Base-by-base conservation (phyloP, 345 rosid genomes). In the Firmiana major region DNA sequence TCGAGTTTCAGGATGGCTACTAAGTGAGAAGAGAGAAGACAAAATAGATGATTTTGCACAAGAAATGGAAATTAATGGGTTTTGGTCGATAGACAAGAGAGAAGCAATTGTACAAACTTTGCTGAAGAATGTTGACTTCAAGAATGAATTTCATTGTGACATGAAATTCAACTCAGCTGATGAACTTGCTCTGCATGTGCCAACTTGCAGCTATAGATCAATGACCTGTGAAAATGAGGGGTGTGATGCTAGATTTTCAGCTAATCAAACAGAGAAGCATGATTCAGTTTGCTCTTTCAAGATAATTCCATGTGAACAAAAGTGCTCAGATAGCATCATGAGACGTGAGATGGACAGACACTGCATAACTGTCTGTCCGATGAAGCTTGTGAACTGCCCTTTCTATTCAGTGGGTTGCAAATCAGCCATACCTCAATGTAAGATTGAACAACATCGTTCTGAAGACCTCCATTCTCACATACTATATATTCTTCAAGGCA, bases 261-360 rank as follows among this genome's bases (percentile, higher is more conserved):
- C 88, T 0, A 87, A 76, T 10, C 89, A 90, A 65, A 5, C 79
- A 86, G 94, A 90, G 84, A 85, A 88, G 57, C 98, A 96, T 36
- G 97, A 92, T 78, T 81, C 83, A 6, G 62, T 73, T 77, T 96
- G 99, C 70, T 92, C 97, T 60, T 96, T 90, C 73, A 96, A 96
- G 88, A 83, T 93, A 36, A 86, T 96, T 40, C 93, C 81, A 1
- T 96, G 98, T 13, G 99, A 93, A 78, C 99, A 93, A 73, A 86
- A 85, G 40, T 93, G 99, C 81, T 80, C 88, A 2, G 88, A 82
- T 36, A 69, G 73, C 75, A 81, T 93, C 74, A 87, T 92, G 97
- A 87, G 98, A 78, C 94, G 90, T 0, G 94, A 87, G 22, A 93
- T 93, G 99, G 98, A 93, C 81, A 80, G 92, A 75, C 99, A 93